These are phyloP conservation scores for Emericellopsis terricola DNA, from an alignment of 495 filamentous ascomycete genomes.

Conservation along the genomic window DNA sequence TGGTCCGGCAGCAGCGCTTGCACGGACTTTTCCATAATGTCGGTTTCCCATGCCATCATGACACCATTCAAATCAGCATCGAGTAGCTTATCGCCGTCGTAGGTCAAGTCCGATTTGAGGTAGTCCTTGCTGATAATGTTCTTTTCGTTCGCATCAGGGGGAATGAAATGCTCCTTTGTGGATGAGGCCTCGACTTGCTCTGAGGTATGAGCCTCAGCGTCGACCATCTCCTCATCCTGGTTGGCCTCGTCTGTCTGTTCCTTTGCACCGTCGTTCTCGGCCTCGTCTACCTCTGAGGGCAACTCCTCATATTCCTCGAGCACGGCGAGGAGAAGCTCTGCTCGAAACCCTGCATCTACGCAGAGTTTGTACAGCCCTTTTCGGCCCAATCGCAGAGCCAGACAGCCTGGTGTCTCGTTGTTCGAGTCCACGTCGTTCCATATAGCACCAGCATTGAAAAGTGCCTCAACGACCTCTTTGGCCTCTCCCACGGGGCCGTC, in stretches of 20 bases:
- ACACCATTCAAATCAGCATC: slow-evolving; percentile 74
- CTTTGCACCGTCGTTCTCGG: slow-evolving; percentile 31
- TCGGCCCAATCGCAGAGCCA: slow-evolving; percentile 54
- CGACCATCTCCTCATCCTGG: slow-evolving; percentile 8
- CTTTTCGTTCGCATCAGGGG: slow-evolving; percentile 15
- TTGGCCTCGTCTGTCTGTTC: slow-evolving; percentile 19
- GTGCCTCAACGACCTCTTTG: slow-evolving; percentile 47
- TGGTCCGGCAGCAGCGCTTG: slow-evolving; percentile 20
- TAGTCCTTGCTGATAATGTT: slow-evolving; percentile 49
- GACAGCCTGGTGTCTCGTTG: slow-evolving; percentile 80
- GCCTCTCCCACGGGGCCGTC: slow-evolving; percentile 31
- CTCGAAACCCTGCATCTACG: slow-evolving; percentile 82
- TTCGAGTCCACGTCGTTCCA: slow-evolving; percentile 88
- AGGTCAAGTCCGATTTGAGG: slow-evolving; percentile 59
- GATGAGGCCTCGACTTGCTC: slow-evolving; percentile 6
- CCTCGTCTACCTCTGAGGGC: slow-evolving; percentile 41
- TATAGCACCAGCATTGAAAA: slow-evolving; percentile 77
- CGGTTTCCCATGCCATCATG: slow-evolving; percentile 93
- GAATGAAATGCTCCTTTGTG: slow-evolving; percentile 13
- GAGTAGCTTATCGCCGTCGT: slow-evolving; percentile 54
- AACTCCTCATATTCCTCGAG: slow-evolving; percentile 65
- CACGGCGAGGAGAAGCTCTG: slow-evolving; percentile 65
- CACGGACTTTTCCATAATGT: slow-evolving; percentile 71
- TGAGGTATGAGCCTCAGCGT: background rate
- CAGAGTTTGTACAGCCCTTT: slow-evolving; percentile 64